phyloP scores from a whole-genome alignment of 768 basidiomycete genomes.

The Suillus luteus region DNA sequence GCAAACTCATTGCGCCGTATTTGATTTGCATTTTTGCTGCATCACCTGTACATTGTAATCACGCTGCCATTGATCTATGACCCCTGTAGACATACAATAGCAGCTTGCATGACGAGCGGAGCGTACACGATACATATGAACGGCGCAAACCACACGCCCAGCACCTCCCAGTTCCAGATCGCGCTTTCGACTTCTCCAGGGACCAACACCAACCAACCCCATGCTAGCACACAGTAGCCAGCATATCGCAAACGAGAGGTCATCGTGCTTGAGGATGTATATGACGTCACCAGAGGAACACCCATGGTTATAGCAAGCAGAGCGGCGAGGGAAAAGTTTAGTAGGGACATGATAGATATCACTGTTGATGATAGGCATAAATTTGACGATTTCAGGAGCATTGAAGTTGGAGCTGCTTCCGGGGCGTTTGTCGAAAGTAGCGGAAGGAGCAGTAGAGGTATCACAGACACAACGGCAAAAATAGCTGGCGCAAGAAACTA shows the following conservation, averaged over 20 bases:
- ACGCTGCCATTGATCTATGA: slow-evolving; percentile 4
- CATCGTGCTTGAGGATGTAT: slow-evolving; percentile 20
- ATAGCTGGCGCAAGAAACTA: slow-evolving; percentile 30
- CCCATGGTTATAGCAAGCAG: slow-evolving; percentile 65
- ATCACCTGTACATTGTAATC: not conserved
- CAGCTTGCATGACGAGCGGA: slow-evolving; percentile 74
- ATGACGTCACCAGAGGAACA: slow-evolving; percentile 55
- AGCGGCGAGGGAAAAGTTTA: slow-evolving; percentile 91
- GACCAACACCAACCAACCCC: slow-evolving; percentile 59
- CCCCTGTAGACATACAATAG: slow-evolving; percentile 52
- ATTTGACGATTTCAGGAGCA: slow-evolving; percentile 69
- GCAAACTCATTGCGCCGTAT: not conserved
- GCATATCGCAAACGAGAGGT: slow-evolving; percentile 34
- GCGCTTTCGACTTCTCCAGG: slow-evolving; percentile 49
- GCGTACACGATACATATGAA: slow-evolving; percentile 79
- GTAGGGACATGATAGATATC: slow-evolving; percentile 81
- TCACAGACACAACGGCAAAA: slow-evolving; percentile 31
- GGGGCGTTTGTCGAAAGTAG: slow-evolving; percentile 26
- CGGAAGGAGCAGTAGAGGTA: slow-evolving; percentile 38
- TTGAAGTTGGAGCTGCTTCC: slow-evolving; percentile 41
- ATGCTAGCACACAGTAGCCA: slow-evolving; percentile 49
- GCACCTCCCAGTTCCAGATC: slow-evolving; percentile 76
- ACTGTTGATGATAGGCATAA: slow-evolving; percentile 85
- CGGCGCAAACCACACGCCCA: slow-evolving; percentile 83
- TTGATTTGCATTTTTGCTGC: not conserved